Evolutionary conservation across 352 stramenopile genomes (phyloP), one percentile per base, ranked within the genome.

Genomic region (Phytophthora macrochlamydospora): DNA sequence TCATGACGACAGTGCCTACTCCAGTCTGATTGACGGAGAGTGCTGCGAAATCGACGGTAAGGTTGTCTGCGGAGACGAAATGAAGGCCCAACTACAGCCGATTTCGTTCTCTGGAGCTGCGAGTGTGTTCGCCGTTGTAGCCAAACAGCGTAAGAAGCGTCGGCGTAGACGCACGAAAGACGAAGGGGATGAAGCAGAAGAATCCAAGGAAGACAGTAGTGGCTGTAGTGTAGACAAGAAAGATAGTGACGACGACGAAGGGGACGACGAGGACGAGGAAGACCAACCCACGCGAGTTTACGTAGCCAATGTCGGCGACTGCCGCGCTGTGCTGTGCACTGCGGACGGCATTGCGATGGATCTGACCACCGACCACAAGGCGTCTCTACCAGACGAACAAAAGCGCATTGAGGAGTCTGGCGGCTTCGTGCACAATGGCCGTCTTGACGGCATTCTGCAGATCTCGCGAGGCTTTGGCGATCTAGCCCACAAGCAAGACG

Each of bases 401-500:
- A 78, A 63, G 53, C 77, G 90, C 30, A 95, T 97, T 48, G 87
- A 96, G 45, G 75, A 70, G 8, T 83, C 78, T 31, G 91, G 91
- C 24, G 91, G 91, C 3, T 95, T 94, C 38, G 87, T 97, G 14
- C 86, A 96, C 75, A 97, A 97, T 58, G 91, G 89, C 0, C 85
- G 89, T 4, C 65, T 97, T 11, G 87, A 97, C 57, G 91, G 91
- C 24, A 92, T 95, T 59, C 65, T 97, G 2, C 89, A 88, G 33
- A 84, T 97, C 38, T 97, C 91, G 14, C 78, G 91, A 8, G 88
- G 89, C 44, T 97, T 97, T 71, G 91, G 91, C 32, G 91, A 97
- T 60, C 58, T 96, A 24, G 88, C 88, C 42, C 88, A 97, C 89
- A 97, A 97, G 64, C 76, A 89, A 32, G 85, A 91, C 57, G 90